Evolutionary conservation across 164 flowering plant genomes (phyloP), one percentile per base, ranked within the genome.

Genomic region (Taxillus chinensis): DNA sequence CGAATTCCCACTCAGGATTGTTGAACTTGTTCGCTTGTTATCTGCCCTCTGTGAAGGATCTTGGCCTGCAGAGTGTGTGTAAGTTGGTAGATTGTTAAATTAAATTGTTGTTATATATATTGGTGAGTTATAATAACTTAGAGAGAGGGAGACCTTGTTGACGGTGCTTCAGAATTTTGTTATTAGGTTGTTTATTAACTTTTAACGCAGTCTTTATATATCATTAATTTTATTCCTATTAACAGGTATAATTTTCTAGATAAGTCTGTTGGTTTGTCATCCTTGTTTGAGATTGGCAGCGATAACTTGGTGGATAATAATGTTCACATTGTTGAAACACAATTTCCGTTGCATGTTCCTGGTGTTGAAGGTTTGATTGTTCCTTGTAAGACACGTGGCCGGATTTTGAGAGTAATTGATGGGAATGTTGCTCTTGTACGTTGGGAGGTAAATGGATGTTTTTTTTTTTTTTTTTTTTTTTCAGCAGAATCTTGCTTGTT

Each of bases 11-110:
- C 71, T 72, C 68, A 80, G 84, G 63, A 76, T 73, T 53, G 66
- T 72, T 45, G 90, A 92, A 72, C 67, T 88, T 67, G 75, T 90
- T 67, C 80, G 82, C 64, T 69, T 90, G 58, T 71, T 90, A 65
- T 92, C 96, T 41, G 82, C 96, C 39, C 90, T 92, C 2, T 75
- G 82, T 80, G 98, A 88, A 74, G 98, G 98, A 70, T 63, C 80
- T 56, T 92, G 98, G 98, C 86, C 98, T 40, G 85, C 98, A 40
- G 88, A 90, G 72, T 92, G 98, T 61, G 95, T 81, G 98, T 92
- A 75, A 82, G 98, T 82, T 9, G 38, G 9, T 43, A 43, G 46
- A 43, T 43, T 43, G 46, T 43, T 6, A 43, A 43, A 6, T 6
- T 43, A 43, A 43, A 43, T 43, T 43, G 8, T 27, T 27, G 27